Evolutionary conservation across 257 asterid species (phyloP).

Genomic region (Solanum chiquidenum): DNA sequence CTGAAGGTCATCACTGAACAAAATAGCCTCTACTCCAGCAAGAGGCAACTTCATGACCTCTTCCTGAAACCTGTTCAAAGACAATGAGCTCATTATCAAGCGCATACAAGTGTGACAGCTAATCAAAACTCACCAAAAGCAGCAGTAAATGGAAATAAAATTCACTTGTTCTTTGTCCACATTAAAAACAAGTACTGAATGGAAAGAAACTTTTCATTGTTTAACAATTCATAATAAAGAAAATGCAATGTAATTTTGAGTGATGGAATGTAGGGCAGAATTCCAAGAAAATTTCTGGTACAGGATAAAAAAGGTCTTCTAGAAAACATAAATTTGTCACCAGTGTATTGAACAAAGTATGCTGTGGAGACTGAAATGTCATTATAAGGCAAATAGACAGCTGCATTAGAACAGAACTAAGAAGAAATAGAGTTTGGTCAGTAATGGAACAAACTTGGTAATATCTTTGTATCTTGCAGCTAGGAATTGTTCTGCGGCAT

Average conservation of each 20-base stretch:
- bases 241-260: neutral
- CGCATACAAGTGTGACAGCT: neutral
- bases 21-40: slow-evolving; percentile 79
- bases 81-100: neutral
- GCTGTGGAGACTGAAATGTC: neutral
- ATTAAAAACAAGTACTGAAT: neutral
- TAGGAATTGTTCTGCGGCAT: slow-evolving; percentile 77
- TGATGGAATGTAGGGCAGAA: neutral
- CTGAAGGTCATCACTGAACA: slow-evolving; percentile 82
- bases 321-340: neutral
- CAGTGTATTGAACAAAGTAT: neutral
- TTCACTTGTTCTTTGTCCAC: neutral
- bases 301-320: neutral
- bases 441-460: slow-evolving; percentile 46
- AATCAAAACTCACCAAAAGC: neutral
- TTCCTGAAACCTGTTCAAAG: slow-evolving; percentile 55
- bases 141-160: neutral
- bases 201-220: neutral
- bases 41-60: slow-evolving; percentile 79
- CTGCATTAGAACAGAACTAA: neutral
- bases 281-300: neutral
- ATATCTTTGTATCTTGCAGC: slow-evolving; percentile 75
- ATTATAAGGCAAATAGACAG: neutral
- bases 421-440: neutral
- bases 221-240: neutral